phyloP scores from a whole-genome alignment of 2,329 filamentous ascomycete genomes.

The Pseudocercospora pini-densiflorae region DNA sequence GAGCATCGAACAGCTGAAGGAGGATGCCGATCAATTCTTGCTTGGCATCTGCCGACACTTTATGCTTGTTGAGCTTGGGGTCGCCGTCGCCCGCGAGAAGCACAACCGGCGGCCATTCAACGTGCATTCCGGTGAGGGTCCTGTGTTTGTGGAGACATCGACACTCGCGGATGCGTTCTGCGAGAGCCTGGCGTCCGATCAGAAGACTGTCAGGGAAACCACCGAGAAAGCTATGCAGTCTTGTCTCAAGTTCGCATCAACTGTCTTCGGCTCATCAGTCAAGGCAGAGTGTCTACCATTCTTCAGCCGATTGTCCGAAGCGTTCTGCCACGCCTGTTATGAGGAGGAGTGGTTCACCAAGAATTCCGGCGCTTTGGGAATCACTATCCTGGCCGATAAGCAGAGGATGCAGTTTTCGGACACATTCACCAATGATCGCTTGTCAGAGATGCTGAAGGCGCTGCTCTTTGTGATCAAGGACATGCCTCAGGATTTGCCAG shows the following conservation, averaged over 20 bases:
- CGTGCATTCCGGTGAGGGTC: constrained; percentile 83
- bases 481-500: constrained; percentile 91
- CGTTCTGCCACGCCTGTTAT: constrained; percentile 93
- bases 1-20: constrained; percentile 75
- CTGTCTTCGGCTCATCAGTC: constrained; percentile 73
- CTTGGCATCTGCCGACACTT: constrained; percentile 87
- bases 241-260: constrained; percentile 74
- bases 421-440: constrained; percentile 78
- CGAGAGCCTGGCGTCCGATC: constrained; percentile 86
- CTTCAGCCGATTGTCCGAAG: constrained; percentile 79
- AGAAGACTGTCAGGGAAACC: constrained; percentile 76
- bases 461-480: constrained; percentile 98
- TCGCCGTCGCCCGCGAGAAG: constrained; percentile 79
- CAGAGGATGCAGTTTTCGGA: constrained; percentile 85
- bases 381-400: constrained; percentile 83
- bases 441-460: constrained; percentile 87
- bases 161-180: constrained; percentile 88
- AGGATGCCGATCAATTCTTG: constrained; percentile 75
- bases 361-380: constrained; percentile 87
- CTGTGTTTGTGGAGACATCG: constrained; percentile 82
- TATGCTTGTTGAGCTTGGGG: constrained; percentile 84
- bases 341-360: constrained; percentile 99
- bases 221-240: constrained; percentile 78
- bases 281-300: constrained; percentile 78
- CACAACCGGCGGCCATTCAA: constrained; percentile 80